phyloP scores from a whole-genome alignment of 768 basidiomycete genomes.

The Pleurotus salmoneostramineus region DNA sequence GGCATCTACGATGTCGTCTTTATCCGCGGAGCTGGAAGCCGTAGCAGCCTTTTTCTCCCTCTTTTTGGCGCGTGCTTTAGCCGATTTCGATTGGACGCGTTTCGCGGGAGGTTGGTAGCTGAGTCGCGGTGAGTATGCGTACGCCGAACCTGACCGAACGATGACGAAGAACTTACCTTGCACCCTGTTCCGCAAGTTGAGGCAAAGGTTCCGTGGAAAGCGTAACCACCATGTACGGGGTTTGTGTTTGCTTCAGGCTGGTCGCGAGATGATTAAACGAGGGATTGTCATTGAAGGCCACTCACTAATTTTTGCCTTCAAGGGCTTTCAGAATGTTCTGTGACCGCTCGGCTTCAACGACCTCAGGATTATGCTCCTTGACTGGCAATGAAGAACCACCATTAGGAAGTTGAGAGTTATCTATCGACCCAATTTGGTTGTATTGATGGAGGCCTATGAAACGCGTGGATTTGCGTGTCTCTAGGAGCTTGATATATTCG shows the following conservation, averaged over 20 bases:
- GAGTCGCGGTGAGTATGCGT: no score
- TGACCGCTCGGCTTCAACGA: slow-evolving; percentile 27
- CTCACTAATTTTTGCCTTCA: slow-evolving; percentile 59
- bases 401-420: slow-evolving; percentile 27
- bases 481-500: slow-evolving; percentile 60
- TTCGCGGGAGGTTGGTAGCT: no score
- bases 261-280: slow-evolving; percentile 1
- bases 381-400: slow-evolving; percentile 3
- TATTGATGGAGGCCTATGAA: slow-evolving; percentile 69
- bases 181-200: slow-evolving; percentile 31
- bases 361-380: slow-evolving; percentile 12
- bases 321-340: slow-evolving; percentile 39
- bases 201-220: slow-evolving; percentile 45
- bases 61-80: no score
- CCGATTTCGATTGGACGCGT: no score
- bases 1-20: no score
- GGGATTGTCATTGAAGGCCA: slow-evolving; percentile 10
- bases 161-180: slow-evolving; percentile 40
- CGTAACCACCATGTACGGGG: slow-evolving; percentile 70
- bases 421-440: slow-evolving; percentile 62
- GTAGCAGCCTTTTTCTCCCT: no score
- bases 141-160: no score
- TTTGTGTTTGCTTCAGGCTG: slow-evolving; percentile 53
- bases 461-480: slow-evolving; percentile 33
- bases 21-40: no score